phyloP scores from a whole-genome alignment of 2,329 filamentous ascomycete genomes.

The Ceratocystis colombiana region DNA sequence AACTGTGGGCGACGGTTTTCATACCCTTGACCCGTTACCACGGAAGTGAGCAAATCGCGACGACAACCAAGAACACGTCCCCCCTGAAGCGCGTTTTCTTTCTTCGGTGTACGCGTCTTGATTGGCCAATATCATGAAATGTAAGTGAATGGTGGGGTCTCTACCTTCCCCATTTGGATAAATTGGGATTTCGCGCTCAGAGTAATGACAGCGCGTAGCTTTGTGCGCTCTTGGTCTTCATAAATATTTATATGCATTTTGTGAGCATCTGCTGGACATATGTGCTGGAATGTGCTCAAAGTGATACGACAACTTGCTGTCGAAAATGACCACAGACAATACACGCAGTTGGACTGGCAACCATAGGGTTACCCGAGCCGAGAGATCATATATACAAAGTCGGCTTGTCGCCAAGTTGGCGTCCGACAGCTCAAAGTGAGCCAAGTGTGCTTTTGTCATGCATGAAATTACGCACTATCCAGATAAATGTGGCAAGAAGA shows the following conservation, averaged over 20 bases:
- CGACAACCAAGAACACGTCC: conserved; percentile 1
- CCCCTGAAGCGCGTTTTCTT: neutral
- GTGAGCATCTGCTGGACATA: neutral
- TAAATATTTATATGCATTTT: neutral
- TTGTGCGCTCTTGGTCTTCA: neutral
- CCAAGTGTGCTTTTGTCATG: neutral
- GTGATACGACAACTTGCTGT: no score
- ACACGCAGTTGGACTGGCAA: no score
- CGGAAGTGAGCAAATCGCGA: conserved; percentile 9
- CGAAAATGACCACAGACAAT: neutral
- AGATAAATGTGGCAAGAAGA: neutral
- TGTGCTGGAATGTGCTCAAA: no score
- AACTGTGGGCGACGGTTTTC: neutral
- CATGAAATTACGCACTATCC: neutral
- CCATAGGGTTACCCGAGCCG: no score
- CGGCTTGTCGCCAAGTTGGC: no score
- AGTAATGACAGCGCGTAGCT: neutral
- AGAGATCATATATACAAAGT: no score
- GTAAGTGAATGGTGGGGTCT: neutral
- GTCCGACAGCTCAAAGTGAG: no score
- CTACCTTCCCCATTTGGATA: neutral
- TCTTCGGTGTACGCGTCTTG: neutral
- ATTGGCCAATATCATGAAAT: neutral
- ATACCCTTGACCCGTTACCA: conserved; percentile 12
- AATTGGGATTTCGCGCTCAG: neutral